phyloP scores from a whole-genome alignment of 192 early-diverging fungal species.

The Helicostylum pulchrum region DNA sequence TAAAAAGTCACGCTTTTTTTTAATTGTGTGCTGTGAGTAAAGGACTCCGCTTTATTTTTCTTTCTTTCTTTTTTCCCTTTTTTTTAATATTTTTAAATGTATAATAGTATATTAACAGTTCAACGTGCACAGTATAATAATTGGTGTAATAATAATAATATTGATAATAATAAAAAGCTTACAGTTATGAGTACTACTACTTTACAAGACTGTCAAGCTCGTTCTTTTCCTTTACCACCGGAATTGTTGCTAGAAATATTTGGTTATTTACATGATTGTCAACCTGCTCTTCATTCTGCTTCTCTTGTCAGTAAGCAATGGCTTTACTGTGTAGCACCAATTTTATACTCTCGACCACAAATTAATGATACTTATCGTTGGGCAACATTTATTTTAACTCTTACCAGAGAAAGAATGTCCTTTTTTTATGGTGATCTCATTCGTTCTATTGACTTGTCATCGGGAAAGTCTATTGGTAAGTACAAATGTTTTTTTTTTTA shows the following conservation, averaged over 20 bases:
- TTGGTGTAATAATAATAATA: neutral
- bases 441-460: conserved; percentile 41
- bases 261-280: conserved; percentile 25
- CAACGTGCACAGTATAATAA: conserved; percentile 1
- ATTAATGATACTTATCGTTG: conserved; percentile 44
- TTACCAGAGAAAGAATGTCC: conserved; percentile 26
- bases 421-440: conserved; percentile 40
- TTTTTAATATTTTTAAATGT: neutral
- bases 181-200: too few relatives aligned
- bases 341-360: conserved; percentile 37
- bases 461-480: conserved; percentile 23
- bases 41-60: too few relatives aligned
- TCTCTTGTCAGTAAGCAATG: conserved; percentile 42
- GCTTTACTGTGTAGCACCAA: conserved; percentile 38
- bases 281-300: conserved; percentile 29
- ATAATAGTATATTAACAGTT: neutral
- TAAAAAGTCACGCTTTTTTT: too few relatives aligned
- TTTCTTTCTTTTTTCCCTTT: neutral
- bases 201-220: too few relatives aligned
- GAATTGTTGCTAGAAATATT: conserved; percentile 46
- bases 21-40: too few relatives aligned
- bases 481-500: neutral
- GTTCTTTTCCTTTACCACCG: conserved; percentile 33
- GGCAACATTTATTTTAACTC: conserved; percentile 45
- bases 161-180: too few relatives aligned